Evolutionary conservation across 805 yeast genomes (phyloP).

Genomic region (Yamadazyma philogaea): DNA sequence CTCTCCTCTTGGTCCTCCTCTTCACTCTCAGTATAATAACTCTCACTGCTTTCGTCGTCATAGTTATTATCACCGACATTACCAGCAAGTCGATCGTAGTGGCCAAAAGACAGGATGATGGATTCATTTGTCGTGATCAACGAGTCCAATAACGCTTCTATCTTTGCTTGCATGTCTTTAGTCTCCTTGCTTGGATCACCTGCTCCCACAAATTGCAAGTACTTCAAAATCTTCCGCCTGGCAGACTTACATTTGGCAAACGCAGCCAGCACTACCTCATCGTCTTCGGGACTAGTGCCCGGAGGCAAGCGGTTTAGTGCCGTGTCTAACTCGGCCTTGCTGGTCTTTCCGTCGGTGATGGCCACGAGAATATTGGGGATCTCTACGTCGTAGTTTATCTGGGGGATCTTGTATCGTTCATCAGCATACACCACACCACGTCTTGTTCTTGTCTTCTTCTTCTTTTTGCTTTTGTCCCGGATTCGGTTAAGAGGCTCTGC

Average conservation of each 20-base stretch:
- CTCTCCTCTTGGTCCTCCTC: slow-evolving; percentile 16
- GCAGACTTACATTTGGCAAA: slow-evolving; percentile 74
- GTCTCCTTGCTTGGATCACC: slow-evolving; percentile 33
- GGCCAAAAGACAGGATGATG: slow-evolving; percentile 67
- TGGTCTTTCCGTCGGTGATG: slow-evolving; percentile 72
- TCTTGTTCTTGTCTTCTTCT: slow-evolving; percentile 15
- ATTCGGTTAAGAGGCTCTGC: slow-evolving; percentile 9
- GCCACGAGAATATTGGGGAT: slow-evolving; percentile 65
- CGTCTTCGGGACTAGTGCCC: slow-evolving; percentile 60
- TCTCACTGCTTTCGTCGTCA: slow-evolving; percentile 32
- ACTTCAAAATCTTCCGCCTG: slow-evolving; percentile 74
- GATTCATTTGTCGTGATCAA: slow-evolving; percentile 89
- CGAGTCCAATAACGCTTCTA: slow-evolving; percentile 85
- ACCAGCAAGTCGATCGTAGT: slow-evolving; percentile 58
- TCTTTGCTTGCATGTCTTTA: slow-evolving; percentile 30
- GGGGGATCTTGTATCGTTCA: slow-evolving; percentile 59
- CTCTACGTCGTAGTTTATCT: slow-evolving; percentile 64
- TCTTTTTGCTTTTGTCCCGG: slow-evolving; percentile 15
- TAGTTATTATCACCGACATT: slow-evolving; percentile 36
- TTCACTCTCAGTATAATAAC: slow-evolving; percentile 38
- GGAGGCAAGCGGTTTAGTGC: slow-evolving; percentile 34
- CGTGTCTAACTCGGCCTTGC: slow-evolving; percentile 68
- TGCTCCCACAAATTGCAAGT: slow-evolving; percentile 74
- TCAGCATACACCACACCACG: slow-evolving; percentile 36
- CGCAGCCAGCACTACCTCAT: slow-evolving; percentile 54